Evolutionary conservation across 176 grass and related monocot species (phyloP).

Genomic region (Areca catechu): DNA sequence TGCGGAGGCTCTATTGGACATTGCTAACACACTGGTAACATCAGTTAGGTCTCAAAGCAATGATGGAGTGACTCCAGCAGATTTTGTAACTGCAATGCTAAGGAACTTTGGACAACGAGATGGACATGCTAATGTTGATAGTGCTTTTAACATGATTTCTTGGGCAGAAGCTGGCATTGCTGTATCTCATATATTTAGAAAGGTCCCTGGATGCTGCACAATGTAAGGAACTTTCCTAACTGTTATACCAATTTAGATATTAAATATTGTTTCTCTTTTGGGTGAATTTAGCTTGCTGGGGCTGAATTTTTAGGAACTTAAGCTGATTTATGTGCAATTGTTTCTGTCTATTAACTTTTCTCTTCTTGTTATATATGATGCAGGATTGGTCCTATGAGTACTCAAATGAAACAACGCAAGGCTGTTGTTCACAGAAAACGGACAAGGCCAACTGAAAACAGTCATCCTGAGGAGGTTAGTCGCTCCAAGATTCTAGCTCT

Average conservation of each 20-base stretch:
- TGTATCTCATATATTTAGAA: slow-evolving; percentile 53
- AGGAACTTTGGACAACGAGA: slow-evolving; percentile 57
- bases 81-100: slow-evolving; percentile 65
- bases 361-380: no score
- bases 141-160: slow-evolving; percentile 18
- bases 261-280: no score
- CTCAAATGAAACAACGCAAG: slow-evolving; percentile 72
- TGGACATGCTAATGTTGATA: slow-evolving; percentile 22
- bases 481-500: no score
- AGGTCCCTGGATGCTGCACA: slow-evolving; percentile 56
- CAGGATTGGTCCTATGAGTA: slow-evolving; percentile 84
- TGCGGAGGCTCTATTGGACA: slow-evolving; percentile 82
- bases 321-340: no score
- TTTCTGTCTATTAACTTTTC: no score
- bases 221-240: slow-evolving; percentile 49
- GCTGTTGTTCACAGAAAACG: slow-evolving; percentile 32
- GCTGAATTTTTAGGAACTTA: no score
- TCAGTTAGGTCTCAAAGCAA: slow-evolving; percentile 73
- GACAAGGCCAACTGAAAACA: slow-evolving; percentile 59
- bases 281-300: no score
- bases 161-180: slow-evolving; percentile 54
- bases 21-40: slow-evolving; percentile 59
- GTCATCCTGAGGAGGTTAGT: slow-evolving; percentile 63
- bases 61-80: slow-evolving; percentile 74
- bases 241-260: neutral